Conservation (phyloP, 371 early-diverging fungal species). For the Gilbertella persicaria region DNA sequence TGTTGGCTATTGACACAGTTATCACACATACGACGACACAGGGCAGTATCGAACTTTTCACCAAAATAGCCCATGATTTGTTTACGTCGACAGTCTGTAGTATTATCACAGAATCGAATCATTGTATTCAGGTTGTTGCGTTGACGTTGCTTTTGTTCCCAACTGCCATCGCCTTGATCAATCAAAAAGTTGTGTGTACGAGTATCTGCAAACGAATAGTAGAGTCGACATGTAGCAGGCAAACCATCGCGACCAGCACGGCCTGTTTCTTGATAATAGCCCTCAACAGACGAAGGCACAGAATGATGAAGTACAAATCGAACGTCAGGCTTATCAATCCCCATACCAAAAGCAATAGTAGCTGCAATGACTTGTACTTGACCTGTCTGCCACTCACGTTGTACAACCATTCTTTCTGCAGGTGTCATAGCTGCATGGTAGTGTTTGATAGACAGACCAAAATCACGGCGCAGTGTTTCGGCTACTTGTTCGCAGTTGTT, state of each 20-base stretch:
- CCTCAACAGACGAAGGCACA: constrained; percentile 95
- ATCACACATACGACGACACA: constrained; percentile 92
- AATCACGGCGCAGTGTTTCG: constrained; percentile 56
- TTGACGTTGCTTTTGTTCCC: constrained; percentile 84
- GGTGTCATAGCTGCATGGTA: constrained; percentile 95
- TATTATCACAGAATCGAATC: constrained; percentile 95
- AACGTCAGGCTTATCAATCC: constrained; percentile 99
- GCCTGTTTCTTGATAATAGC: constrained; percentile 99
- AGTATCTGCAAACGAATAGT: constrained; percentile 86
- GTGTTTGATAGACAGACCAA: constrained; percentile 57
- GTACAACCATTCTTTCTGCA: constrained; percentile 82
- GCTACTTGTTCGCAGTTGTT: constrained; percentile 90
- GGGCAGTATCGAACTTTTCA: constrained; percentile 73
- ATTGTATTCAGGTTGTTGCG: constrained; percentile 88
- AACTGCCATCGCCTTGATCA: constrained; percentile 82
- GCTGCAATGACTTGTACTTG: constrained; percentile 93
- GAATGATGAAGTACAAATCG: constrained; percentile 98
- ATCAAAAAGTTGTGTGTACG: constrained; percentile 76
- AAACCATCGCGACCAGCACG: constrained; percentile 98
- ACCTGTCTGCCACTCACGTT: constrained; percentile 87
- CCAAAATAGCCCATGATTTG: constrained; percentile 96
- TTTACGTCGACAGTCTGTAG: constrained; percentile 89
- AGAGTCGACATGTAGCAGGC: constrained; percentile 86
- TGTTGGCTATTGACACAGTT: constrained; percentile 72
- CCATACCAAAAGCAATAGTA: constrained; percentile 99